Evolutionary conservation across 2,329 filamentous ascomycete species (phyloP).

Genomic region (Sporothrix globosa): DNA sequence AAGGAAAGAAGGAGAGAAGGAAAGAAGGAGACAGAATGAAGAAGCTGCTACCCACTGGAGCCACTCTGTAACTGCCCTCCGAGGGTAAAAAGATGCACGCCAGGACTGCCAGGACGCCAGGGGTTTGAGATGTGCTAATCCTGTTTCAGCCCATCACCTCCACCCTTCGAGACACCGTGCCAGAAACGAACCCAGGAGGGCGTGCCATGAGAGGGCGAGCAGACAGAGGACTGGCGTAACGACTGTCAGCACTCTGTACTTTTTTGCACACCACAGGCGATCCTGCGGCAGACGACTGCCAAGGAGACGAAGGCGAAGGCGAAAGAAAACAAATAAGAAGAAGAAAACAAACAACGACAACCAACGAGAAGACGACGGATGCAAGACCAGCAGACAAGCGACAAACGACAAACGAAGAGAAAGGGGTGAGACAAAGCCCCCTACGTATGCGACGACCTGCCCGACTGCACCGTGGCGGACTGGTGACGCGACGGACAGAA

Average conservation of each 20-base stretch:
- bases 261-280: conserved; percentile 7
- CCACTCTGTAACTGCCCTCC: background rate
- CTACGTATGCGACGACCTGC: background rate
- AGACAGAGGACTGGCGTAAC: background rate
- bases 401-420: background rate
- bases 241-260: background rate
- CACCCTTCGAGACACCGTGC: conserved; percentile 28
- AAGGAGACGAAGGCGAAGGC: conserved; percentile 2
- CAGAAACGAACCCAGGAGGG: conserved; percentile 8
- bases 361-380: background rate
- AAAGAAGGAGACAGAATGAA: background rate
- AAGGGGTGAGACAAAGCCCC: background rate
- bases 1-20: background rate
- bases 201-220: conserved; percentile 1
- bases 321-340: background rate
- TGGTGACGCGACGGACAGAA: conserved; percentile 7
- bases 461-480: background rate
- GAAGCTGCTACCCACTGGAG: background rate
- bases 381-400: background rate
- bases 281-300: conserved; percentile 6
- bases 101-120: conserved; percentile 29
- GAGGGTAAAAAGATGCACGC: background rate
- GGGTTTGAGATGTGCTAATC: conserved; percentile 36
- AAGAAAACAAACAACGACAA: background rate
- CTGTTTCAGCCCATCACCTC: conserved; percentile 35